Conservation (phyloP, 352 stramenopile genomes). For the Globisporangium polare region DNA sequence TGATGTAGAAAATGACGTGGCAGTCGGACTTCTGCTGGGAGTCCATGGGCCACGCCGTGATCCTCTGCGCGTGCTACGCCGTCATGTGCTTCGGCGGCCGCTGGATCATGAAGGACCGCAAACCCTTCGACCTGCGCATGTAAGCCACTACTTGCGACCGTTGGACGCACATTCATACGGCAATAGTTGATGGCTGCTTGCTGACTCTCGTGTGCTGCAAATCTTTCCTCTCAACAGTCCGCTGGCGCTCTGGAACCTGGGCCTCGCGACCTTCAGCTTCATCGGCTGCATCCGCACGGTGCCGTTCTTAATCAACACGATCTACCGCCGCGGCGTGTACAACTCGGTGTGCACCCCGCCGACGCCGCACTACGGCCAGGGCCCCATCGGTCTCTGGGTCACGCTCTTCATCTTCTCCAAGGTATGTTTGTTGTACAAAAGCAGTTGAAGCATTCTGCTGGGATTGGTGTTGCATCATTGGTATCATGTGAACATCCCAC, state of each 20-base stretch:
- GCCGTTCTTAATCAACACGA: conserved; percentile 80
- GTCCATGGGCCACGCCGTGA: conserved; percentile 53
- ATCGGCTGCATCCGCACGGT: conserved; percentile 71
- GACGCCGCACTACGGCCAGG: conserved; percentile 61
- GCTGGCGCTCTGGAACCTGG: conserved; percentile 80
- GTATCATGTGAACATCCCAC: conserved; percentile 11
- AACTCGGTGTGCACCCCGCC: conserved; percentile 77
- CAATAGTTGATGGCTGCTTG: not conserved
- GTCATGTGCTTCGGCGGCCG: conserved; percentile 74
- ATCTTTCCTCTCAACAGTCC: conserved; percentile 25
- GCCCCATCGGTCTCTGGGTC: conserved; percentile 69
- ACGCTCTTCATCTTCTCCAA: conserved; percentile 89
- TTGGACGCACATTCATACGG: not conserved
- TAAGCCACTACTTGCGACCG: conserved; percentile 23
- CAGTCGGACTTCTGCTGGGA: conserved; percentile 63
- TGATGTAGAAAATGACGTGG: conserved; percentile 54
- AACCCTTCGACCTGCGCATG: conserved; percentile 78
- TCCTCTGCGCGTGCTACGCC: conserved; percentile 63
- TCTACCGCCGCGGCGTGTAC: conserved; percentile 76
- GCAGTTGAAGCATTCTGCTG: not conserved
- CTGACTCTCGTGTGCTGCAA: not conserved
- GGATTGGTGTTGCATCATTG: not conserved
- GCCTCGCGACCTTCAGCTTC: conserved; percentile 71
- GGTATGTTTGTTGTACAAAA: conserved; percentile 21
- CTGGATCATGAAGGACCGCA: conserved; percentile 74